A percentile compares a stretch with the other conserved stretches of the same genome.
Evolutionary conservation across 768 basidiomycete genomes (phyloP).

Genomic region (Pholiota molesta): DNA sequence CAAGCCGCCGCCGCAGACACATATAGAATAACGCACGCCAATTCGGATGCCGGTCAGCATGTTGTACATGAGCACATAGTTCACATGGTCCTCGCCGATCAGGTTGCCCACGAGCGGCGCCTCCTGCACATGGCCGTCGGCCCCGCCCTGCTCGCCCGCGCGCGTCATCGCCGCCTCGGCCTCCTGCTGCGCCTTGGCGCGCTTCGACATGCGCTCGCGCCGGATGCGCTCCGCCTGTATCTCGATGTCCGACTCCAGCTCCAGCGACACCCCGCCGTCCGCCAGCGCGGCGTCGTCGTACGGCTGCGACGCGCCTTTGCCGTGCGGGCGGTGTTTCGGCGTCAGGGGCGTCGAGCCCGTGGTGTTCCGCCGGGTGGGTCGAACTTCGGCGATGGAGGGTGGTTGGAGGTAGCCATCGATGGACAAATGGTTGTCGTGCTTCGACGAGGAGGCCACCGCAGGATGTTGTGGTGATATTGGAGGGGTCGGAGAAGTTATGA

Average conservation of each 20-base stretch:
- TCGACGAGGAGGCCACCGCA: slow-evolving; percentile 22
- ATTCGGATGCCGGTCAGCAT: slow-evolving; percentile 99
- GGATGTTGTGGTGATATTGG: slow-evolving; percentile 19
- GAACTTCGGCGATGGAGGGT: slow-evolving; percentile 36
- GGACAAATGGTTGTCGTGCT: slow-evolving; percentile 28
- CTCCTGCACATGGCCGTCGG: slow-evolving; percentile 39
- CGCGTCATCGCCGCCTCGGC: slow-evolving; percentile 60
- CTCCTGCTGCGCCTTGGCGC: slow-evolving; percentile 66
- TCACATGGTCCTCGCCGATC: slow-evolving; percentile 98
- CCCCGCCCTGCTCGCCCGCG: slow-evolving; percentile 20
- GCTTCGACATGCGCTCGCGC: slow-evolving; percentile 73
- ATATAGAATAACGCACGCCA: slow-evolving; percentile 57
- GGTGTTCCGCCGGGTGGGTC: slow-evolving; percentile 68
- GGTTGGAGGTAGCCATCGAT: slow-evolving; percentile 57
- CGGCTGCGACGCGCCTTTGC: slow-evolving; percentile 34
- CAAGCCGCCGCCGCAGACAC: background rate
- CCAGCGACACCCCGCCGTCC: slow-evolving; percentile 28
- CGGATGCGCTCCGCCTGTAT: slow-evolving; percentile 89
- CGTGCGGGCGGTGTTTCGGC: slow-evolving; percentile 18
- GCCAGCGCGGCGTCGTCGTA: slow-evolving; percentile 37
- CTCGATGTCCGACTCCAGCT: slow-evolving; percentile 80
- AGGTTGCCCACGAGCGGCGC: slow-evolving; percentile 88
- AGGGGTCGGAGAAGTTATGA: slow-evolving; percentile 18
- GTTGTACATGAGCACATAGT: slow-evolving; percentile 99
- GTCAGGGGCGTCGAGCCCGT: slow-evolving; percentile 54